These are phyloP conservation scores for Agrocybe pediades DNA, from an alignment of 768 basidiomycete species.

Conservation along the genomic window DNA sequence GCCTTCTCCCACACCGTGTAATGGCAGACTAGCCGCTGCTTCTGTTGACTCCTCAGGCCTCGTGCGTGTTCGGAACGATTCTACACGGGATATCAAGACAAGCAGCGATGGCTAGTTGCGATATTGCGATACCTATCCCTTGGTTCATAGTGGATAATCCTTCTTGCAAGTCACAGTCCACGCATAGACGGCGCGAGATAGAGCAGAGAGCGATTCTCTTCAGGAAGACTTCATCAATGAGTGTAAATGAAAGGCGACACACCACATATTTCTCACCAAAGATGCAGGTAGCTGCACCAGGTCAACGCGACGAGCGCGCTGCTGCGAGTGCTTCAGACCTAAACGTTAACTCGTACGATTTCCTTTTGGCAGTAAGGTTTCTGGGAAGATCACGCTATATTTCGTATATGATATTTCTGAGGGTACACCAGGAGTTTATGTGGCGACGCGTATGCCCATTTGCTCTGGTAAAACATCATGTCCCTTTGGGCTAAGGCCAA, in stretches of 20 bases:
- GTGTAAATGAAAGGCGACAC: neutral
- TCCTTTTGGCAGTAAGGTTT: no score
- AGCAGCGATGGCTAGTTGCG: no score
- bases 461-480: no score
- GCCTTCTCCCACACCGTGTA: neutral
- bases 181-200: constrained; percentile 17
- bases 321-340: neutral
- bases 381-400: no score
- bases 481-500: no score
- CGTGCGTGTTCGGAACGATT: no score
- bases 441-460: no score
- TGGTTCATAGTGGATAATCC: neutral
- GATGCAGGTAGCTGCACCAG: constrained; percentile 15
- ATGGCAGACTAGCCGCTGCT: neutral
- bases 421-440: no score
- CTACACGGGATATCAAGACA: no score
- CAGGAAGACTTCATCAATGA: constrained; percentile 3
- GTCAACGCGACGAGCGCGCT: constrained; percentile 15
- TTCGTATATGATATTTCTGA: no score
- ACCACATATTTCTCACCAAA: constrained; percentile 11
- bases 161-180: constrained; percentile 1
- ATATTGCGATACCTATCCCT: neutral
- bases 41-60: neutral
- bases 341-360: no score
- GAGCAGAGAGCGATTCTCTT: constrained; percentile 15